phyloP scores from a whole-genome alignment of 192 early-diverging fungal species.

The Paraglomus occultum region DNA sequence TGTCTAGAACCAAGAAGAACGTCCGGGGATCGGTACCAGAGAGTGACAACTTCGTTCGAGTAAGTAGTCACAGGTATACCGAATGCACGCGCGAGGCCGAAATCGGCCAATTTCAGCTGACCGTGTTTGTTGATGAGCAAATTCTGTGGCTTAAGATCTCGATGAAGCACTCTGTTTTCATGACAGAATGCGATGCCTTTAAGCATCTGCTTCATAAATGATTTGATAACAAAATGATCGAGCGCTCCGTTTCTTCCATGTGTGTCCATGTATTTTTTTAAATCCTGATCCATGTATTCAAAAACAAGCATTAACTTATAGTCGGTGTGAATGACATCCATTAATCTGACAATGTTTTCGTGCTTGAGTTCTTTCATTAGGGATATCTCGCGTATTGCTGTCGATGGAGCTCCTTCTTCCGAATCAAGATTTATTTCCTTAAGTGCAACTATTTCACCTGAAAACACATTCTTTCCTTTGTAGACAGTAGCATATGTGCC shows the following conservation, averaged over 20 bases:
- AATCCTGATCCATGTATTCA: constrained; percentile 86
- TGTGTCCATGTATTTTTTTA: constrained; percentile 85
- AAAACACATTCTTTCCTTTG: constrained; percentile 78
- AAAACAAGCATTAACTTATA: constrained; percentile 84
- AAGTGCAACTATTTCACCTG: constrained; percentile 86
- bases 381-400: constrained; percentile 97
- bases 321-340: constrained; percentile 84
- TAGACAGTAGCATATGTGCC: constrained; percentile 93
- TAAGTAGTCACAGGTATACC: constrained; percentile 91
- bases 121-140: constrained; percentile 76
- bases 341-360: constrained; percentile 82
- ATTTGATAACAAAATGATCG: constrained; percentile 64
- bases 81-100: constrained; percentile 80
- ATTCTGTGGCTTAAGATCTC: constrained; percentile 87
- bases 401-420: constrained; percentile 93
- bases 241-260: constrained; percentile 66
- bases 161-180: constrained; percentile 79
- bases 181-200: constrained; percentile 83
- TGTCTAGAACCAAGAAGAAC: constrained; percentile 93
- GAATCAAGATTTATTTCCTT: constrained; percentile 93
- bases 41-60: constrained; percentile 97
- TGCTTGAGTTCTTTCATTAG: constrained; percentile 96
- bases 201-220: constrained; percentile 80
- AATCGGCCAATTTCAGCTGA: constrained; percentile 82
- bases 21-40: constrained; percentile 97